Evolutionary conservation across 805 yeast species (phyloP).

Genomic region (Metschnikowia amazonensis): DNA sequence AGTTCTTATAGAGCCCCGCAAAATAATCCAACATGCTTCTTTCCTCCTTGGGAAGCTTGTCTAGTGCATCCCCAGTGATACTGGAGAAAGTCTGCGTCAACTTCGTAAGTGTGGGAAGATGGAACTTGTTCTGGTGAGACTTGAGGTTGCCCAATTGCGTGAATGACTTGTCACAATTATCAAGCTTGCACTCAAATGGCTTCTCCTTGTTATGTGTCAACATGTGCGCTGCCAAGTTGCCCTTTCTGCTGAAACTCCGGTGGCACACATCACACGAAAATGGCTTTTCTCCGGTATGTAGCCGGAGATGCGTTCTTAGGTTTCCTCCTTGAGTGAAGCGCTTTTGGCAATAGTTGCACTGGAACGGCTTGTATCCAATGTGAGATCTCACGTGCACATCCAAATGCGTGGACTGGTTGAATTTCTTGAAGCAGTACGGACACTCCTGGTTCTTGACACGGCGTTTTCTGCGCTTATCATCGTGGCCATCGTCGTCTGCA

Average conservation of each 20-base stretch:
- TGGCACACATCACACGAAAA: slow-evolving; percentile 75
- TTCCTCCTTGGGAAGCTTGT: slow-evolving; percentile 57
- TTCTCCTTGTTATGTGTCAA: slow-evolving; percentile 75
- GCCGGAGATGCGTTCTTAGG: slow-evolving; percentile 74
- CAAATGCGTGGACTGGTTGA: slow-evolving; percentile 86
- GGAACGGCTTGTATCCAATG: slow-evolving; percentile 81
- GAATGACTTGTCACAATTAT: slow-evolving; percentile 76
- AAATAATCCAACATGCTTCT: slow-evolving; percentile 71
- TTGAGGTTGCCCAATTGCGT: slow-evolving; percentile 92
- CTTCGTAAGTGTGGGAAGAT: slow-evolving; percentile 61
- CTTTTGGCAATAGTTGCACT: slow-evolving; percentile 74
- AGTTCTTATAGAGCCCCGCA: slow-evolving; percentile 76
- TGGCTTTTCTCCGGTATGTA: slow-evolving; percentile 93
- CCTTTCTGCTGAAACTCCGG: slow-evolving; percentile 80
- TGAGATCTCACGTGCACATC: slow-evolving; percentile 88
- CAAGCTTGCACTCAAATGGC: slow-evolving; percentile 78
- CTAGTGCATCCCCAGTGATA: slow-evolving; percentile 44
- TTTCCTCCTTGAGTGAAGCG: slow-evolving; percentile 89
- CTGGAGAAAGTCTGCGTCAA: slow-evolving; percentile 68
- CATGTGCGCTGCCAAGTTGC: slow-evolving; percentile 84
- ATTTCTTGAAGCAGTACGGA: slow-evolving; percentile 71
- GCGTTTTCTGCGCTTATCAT: slow-evolving; percentile 19
- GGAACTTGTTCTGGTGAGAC: slow-evolving; percentile 91
- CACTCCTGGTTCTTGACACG: slow-evolving; percentile 60
- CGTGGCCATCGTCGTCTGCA: slow-evolving; percentile 21